Base-by-base conservation (phyloP, 805 yeast genomes). In the Pichia phayaonensis region DNA sequence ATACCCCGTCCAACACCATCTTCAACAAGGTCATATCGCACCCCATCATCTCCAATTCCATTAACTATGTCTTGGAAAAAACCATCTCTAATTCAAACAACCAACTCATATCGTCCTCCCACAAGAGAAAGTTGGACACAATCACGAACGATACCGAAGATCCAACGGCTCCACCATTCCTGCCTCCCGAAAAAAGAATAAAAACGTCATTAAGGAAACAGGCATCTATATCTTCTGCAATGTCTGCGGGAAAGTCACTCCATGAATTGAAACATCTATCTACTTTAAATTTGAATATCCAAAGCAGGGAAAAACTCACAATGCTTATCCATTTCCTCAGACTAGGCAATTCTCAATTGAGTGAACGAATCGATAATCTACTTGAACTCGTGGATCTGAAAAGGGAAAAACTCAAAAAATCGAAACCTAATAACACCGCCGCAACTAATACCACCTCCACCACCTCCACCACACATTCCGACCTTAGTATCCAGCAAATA, bases 251-350 rank as follows among this genome's bases (percentile, higher is more conserved):
- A 48, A 52, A 52, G 36, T 59, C 69, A 0, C 46, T 68, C 20
- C 66, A 65, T 45, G 68, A 68, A 48, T 50, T 69, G 20, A 69
- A 63, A 44, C 69, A 68, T 38, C 54, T 69, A 26, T 63, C 70
- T 39, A 56, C 65, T 5, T 51, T 67, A 29, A 69, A 69, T 52
- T 45, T 68, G 5, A 65, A 62, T 50, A 74, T 80, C 50, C 96
- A 88, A 60, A 84, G 90, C 24, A 79, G 87, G 53, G 83, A 83
- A 56, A 75, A 90, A 56, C 63, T 90, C 44, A 82, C 86, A 38
- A 85, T 92, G 61, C 81, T 95, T 59, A 73, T 90, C 44, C 90
- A 89, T 57, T 73, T 90, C 47, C 71, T 90, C 50, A 84, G 84
- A 61, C 72, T 88, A 46, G 97, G 97, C 3, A 90, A 88, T 60